Evolutionary conservation across 2,329 filamentous ascomycete species (phyloP).

Genomic region (Sporothrix euskadiensis): DNA sequence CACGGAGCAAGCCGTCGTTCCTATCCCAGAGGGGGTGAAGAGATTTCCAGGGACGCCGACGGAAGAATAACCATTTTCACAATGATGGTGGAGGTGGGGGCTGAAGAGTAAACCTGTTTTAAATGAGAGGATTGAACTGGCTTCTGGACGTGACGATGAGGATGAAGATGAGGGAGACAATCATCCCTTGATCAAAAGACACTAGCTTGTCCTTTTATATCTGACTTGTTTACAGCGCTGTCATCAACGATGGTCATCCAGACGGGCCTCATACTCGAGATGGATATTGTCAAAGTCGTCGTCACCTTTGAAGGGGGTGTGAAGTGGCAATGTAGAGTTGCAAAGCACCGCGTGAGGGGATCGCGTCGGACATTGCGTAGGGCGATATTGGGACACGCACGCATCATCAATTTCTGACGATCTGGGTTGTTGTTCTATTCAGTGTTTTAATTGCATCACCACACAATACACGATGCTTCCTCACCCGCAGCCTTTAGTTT

Average conservation of each 20-base stretch:
- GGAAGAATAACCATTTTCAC: not conserved
- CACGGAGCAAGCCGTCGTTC: conserved; percentile 47
- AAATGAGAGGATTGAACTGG: too few species aligned
- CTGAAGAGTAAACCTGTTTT: too few species aligned
- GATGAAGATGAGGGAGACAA: too few species aligned
- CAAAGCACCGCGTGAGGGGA: not conserved
- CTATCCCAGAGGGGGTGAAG: conserved; percentile 43
- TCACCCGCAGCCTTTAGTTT: not conserved
- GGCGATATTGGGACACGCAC: conserved; percentile 12
- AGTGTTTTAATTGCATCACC: not conserved
- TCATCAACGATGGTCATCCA: too few species aligned
- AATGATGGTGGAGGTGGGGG: not conserved
- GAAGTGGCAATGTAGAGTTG: not conserved
- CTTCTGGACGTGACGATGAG: too few species aligned
- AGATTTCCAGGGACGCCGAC: conserved; percentile 30
- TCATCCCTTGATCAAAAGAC: too few species aligned
- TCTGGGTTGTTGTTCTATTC: not conserved
- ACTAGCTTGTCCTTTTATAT: too few species aligned
- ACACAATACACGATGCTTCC: not conserved
- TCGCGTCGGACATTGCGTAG: not conserved
- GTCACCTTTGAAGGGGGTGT: too few species aligned
- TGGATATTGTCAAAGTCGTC: too few species aligned
- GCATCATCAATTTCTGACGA: not conserved
- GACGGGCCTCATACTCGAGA: too few species aligned
- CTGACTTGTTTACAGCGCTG: too few species aligned